These are phyloP conservation scores for Moesziomyces sp. DNA, from an alignment of 1,284 basidiomycete species.

Conservation along the genomic window DNA sequence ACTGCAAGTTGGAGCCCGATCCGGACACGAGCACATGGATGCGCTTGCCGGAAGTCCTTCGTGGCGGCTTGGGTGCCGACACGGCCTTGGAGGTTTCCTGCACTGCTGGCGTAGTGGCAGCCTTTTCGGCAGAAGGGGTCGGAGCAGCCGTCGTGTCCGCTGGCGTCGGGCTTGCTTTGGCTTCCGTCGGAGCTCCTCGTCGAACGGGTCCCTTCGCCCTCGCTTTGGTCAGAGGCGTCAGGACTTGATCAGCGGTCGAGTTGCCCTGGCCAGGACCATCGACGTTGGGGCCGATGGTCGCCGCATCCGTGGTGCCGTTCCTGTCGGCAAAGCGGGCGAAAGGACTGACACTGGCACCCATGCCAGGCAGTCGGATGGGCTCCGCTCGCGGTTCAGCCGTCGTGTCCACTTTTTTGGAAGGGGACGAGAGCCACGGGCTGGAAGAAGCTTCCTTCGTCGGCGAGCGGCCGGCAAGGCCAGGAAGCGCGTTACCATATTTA, in stretches of 20 bases:
- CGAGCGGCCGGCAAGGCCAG: constrained; percentile 40
- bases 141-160: not conserved
- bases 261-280: not conserved
- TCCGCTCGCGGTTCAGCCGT: constrained; percentile 30
- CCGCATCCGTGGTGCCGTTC: constrained; percentile 18
- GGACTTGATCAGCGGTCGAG: constrained; percentile 16
- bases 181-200: constrained; percentile 16
- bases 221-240: constrained; percentile 34
- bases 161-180: constrained; percentile 3
- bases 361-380: constrained; percentile 48
- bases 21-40: constrained; percentile 66
- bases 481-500: constrained; percentile 49
- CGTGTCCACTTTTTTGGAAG: constrained; percentile 23
- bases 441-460: constrained; percentile 28
- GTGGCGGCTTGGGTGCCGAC: constrained; percentile 24
- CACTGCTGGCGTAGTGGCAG: constrained; percentile 1
- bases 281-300: constrained; percentile 8
- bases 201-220: constrained; percentile 24
- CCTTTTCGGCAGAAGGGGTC: constrained; percentile 4
- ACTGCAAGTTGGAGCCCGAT: constrained; percentile 87
- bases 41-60: constrained; percentile 54
- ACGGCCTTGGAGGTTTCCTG: constrained; percentile 2
- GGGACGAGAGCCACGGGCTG: constrained; percentile 18
- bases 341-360: constrained; percentile 40
- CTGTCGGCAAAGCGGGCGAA: constrained; percentile 32